phyloP scores from a whole-genome alignment of 2,329 filamentous ascomycete genomes.

The Pestalotiopsis sp. region DNA sequence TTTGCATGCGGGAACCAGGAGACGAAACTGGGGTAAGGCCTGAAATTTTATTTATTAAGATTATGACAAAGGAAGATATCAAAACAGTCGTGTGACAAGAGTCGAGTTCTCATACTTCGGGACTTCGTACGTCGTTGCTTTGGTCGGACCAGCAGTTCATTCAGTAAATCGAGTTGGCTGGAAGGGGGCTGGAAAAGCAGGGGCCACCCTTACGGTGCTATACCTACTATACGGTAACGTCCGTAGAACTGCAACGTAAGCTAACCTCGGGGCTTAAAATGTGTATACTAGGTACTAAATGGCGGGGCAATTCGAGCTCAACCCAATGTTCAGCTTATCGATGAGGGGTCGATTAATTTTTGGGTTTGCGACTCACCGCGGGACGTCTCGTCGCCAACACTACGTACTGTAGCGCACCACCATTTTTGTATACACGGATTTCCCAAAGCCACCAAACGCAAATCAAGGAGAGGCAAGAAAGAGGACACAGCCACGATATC shows the following conservation, averaged over 20 bases:
- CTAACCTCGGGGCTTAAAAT: background rate
- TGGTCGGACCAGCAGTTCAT: no score
- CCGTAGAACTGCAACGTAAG: background rate
- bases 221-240: background rate
- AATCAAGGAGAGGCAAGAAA: background rate
- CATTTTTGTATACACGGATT: background rate
- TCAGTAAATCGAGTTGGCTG: no score
- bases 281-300: background rate
- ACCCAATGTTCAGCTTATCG: background rate
- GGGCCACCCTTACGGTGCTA: background rate
- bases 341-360: constrained; percentile 1
- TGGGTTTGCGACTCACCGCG: background rate
- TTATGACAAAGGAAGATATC: background rate
- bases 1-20: background rate
- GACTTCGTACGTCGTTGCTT: no score
- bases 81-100: background rate
- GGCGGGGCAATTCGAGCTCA: constrained; percentile 6
- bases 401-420: background rate
- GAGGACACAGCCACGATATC: background rate
- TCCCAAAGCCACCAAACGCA: background rate
- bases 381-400: background rate
- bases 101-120: no score
- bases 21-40: background rate
- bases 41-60: no score
- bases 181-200: no score